These are phyloP conservation scores for Spathaspora girioi DNA, from an alignment of 805 yeast species.

Conservation along the genomic window DNA sequence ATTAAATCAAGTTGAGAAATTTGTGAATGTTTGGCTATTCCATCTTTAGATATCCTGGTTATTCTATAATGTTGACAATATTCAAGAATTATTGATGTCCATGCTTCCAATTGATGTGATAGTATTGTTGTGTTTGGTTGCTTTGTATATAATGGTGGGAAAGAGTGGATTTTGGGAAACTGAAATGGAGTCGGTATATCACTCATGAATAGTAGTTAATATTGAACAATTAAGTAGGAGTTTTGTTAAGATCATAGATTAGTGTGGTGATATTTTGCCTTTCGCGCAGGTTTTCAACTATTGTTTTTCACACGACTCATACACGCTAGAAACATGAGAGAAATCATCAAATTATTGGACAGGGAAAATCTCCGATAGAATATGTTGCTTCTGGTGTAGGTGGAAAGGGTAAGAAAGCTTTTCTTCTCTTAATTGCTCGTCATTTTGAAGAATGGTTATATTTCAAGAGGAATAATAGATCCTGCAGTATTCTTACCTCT, in stretches of 20 bases:
- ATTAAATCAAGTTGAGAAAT: slow-evolving; percentile 12
- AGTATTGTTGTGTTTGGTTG: slow-evolving; percentile 83
- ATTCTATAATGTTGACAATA: slow-evolving; percentile 56
- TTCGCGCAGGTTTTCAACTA: not conserved
- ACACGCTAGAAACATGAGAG: no score
- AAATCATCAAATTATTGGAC: no score
- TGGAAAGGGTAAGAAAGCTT: no score
- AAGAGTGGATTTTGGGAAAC: slow-evolving; percentile 46
- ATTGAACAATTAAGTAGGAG: not conserved
- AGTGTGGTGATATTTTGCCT: not conserved
- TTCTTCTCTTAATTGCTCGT: no score
- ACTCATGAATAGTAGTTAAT: not conserved
- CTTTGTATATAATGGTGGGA: slow-evolving; percentile 89
- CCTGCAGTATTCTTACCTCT: no score
- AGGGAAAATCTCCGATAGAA: no score
- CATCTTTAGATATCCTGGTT: slow-evolving; percentile 24
- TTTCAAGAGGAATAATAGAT: no score
- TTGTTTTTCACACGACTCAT: not conserved
- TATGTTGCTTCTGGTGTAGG: no score
- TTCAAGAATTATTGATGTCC: slow-evolving; percentile 63
- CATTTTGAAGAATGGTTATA: no score
- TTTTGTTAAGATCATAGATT: not conserved
- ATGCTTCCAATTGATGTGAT: slow-evolving; percentile 71
- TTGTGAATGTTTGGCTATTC: slow-evolving; percentile 28
- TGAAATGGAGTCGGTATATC: slow-evolving; percentile 14